phyloP scores from a whole-genome alignment of 768 basidiomycete species.

The Russula ochroleuca region DNA sequence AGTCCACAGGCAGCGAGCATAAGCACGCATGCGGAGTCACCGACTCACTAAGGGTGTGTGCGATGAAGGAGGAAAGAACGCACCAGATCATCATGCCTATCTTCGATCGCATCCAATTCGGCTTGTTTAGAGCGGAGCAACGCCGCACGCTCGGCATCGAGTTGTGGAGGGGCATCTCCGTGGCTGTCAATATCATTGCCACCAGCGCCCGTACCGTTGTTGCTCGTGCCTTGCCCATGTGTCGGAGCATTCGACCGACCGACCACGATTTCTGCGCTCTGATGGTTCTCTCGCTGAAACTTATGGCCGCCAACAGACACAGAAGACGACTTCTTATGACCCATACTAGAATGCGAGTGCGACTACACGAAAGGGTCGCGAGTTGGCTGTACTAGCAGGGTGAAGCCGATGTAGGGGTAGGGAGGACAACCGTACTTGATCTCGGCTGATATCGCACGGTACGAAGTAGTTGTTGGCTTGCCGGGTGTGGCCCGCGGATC shows the following conservation, averaged over 20 bases:
- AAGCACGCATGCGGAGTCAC: not conserved
- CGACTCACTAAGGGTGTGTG: not conserved
- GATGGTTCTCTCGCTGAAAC: slow-evolving; percentile 7
- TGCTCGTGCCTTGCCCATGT: slow-evolving; percentile 1
- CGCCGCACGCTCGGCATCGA: slow-evolving; percentile 40
- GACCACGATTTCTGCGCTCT: slow-evolving; percentile 2
- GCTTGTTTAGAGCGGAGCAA: slow-evolving; percentile 57
- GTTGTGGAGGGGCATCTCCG: slow-evolving; percentile 21
- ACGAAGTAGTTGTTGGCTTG: slow-evolving; percentile 56
- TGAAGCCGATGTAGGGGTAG: not conserved
- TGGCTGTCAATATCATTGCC: not conserved
- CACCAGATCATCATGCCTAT: slow-evolving; percentile 72
- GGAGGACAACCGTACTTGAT: slow-evolving; percentile 39
- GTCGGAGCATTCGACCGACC: not conserved
- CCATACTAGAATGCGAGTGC: slow-evolving; percentile 4
- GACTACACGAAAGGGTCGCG: not conserved
- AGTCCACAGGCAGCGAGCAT: slow-evolving; percentile 11
- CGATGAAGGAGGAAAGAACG: slow-evolving; percentile 31
- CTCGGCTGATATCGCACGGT: slow-evolving; percentile 64
- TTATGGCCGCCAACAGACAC: slow-evolving; percentile 12
- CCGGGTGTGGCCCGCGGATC: slow-evolving; percentile 6
- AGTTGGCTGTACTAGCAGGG: not conserved
- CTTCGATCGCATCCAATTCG: slow-evolving; percentile 54
- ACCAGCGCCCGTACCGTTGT: slow-evolving; percentile 15
- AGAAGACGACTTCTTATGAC: slow-evolving; percentile 19